Percentiles rank a stretch among this genome's conserved stretches.
These are phyloP conservation scores for Chloromonas sp. DNA, from an alignment of 163 green algal species.

Conservation along the genomic window DNA sequence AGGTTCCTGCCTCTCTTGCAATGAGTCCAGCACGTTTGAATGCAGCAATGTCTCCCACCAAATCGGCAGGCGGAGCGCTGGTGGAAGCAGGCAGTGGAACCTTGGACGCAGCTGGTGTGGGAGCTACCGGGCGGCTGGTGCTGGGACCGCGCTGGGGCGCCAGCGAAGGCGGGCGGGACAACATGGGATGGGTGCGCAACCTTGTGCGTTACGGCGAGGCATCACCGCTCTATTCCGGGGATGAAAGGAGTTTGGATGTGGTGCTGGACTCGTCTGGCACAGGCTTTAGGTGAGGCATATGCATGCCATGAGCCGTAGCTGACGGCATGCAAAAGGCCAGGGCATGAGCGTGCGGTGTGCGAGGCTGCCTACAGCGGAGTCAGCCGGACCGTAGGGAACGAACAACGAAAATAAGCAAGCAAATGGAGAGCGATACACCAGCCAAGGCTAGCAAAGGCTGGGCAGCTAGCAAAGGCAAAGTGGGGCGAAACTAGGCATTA, in stretches of 20 bases:
- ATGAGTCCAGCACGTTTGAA: neutral
- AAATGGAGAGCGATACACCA: neutral
- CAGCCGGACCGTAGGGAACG: neutral
- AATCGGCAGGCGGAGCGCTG: neutral
- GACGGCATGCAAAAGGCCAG: neutral
- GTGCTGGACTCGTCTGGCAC: neutral
- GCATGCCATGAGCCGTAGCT: neutral
- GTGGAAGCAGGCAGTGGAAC: neutral
- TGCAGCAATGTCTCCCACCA: neutral
- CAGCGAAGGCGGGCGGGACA: slow-evolving; percentile 9
- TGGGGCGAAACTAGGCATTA: too few species aligned
- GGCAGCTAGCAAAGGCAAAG: too few species aligned
- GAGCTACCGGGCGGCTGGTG: neutral
- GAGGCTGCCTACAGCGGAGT: neutral
- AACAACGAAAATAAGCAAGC: too few species aligned
- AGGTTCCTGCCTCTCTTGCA: neutral
- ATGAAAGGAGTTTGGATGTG: neutral
- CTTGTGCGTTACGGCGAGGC: neutral
- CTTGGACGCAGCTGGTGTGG: neutral
- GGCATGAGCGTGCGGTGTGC: neutral
- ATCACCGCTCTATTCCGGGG: neutral
- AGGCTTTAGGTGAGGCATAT: neutral
- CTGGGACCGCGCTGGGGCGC: slow-evolving; percentile 8
- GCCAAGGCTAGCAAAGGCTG: neutral
- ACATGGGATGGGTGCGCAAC: slow-evolving; percentile 5